These are phyloP conservation scores for Durotheca rogersii DNA, from an alignment of 495 filamentous ascomycete species.

Conservation along the genomic window DNA sequence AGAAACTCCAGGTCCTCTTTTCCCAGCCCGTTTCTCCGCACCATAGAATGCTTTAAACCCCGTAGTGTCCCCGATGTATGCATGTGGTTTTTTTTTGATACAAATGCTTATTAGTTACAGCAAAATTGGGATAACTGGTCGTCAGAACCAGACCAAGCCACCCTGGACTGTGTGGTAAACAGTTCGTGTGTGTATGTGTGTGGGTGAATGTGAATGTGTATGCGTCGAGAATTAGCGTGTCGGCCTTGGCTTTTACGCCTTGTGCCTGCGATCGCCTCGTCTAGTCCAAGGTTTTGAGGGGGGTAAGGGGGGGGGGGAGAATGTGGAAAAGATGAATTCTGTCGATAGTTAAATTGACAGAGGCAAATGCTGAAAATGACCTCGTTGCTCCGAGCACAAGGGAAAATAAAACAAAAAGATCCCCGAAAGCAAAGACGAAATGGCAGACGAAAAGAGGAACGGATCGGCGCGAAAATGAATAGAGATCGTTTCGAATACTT, in stretches of 20 bases:
- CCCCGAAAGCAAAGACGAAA: no score
- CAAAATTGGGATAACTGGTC: constrained; percentile 19
- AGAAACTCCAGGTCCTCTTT: constrained; percentile 34
- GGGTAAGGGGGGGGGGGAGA: not conserved
- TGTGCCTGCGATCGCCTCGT: constrained; percentile 6
- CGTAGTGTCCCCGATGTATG: constrained; percentile 26
- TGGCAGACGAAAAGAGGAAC: constrained; percentile 5
- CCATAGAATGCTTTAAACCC: constrained; percentile 30
- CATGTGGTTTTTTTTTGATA: constrained; percentile 28
- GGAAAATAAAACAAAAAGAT: no score
- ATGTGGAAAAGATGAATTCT: not conserved
- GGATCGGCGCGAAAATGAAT: constrained; percentile 7
- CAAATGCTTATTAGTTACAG: constrained; percentile 31
- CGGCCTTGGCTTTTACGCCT: no score
- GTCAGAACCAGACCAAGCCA: constrained; percentile 13
- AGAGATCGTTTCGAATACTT: constrained; percentile 11
- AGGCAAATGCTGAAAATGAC: no score
- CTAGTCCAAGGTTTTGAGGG: constrained; percentile 1
- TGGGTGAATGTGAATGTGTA: not conserved
- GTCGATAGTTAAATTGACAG: constrained; percentile 16
- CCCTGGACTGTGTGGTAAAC: constrained; percentile 9
- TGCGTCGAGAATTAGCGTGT: constrained; percentile 4
- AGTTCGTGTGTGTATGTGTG: no score
- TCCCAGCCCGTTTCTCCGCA: constrained; percentile 23
- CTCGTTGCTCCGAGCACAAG: no score